Evolutionary conservation across 2,329 filamentous ascomycete genomes (phyloP), one percentile per base, ranked within the genome.

Genomic region (Aspergillus flavus): DNA sequence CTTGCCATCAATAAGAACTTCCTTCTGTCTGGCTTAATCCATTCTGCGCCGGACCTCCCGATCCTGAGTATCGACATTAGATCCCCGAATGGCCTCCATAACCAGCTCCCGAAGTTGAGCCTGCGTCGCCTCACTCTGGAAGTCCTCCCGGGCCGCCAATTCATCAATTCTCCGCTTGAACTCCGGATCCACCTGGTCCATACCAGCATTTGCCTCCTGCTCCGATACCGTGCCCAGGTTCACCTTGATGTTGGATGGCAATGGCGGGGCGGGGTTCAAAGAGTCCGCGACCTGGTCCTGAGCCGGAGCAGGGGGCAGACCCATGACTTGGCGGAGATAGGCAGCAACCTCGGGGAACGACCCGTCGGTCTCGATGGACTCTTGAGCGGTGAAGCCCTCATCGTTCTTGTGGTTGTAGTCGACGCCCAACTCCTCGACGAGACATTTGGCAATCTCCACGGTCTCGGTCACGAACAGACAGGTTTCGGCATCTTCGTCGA

Each of bases 391-490:
- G 73, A 91, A 81, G 3, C 91, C 93, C 19, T 96, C 92, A 26
- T 84, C 81, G 67, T 95, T 94, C 68, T 81, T 84, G 63, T 89
- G 82, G 23, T 79, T 80, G 43, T 86, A 77, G 70, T 96, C 88
- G 36, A 91, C 87, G 6, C 89, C 87, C 3, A 98, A 83, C 76
- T 97, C 93, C 72, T 96, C 92, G 3, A 98, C 86, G 9, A 99
- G 83, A 58, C 89, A 86, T 70, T 87, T 87, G 23, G 94, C 94
- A 50, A 93, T 89, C 4, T 91, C 89, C 56, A 91, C 83, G 0
- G 88, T 92, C 79, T 99, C 95, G 32, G 89, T 88, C n/a, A 93
- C 92, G 74, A 97, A 99, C 5, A 99, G 83, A n/a, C 94, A 91
- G 1, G 94, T 97, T 80, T 99, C 95, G 61, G 89, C 87, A 76